Percentiles rank a stretch among this genome's conserved stretches.
These are phyloP conservation scores for Desmodesmus armatus DNA, from an alignment of 139 green algal genomes.

Conservation along the genomic window DNA sequence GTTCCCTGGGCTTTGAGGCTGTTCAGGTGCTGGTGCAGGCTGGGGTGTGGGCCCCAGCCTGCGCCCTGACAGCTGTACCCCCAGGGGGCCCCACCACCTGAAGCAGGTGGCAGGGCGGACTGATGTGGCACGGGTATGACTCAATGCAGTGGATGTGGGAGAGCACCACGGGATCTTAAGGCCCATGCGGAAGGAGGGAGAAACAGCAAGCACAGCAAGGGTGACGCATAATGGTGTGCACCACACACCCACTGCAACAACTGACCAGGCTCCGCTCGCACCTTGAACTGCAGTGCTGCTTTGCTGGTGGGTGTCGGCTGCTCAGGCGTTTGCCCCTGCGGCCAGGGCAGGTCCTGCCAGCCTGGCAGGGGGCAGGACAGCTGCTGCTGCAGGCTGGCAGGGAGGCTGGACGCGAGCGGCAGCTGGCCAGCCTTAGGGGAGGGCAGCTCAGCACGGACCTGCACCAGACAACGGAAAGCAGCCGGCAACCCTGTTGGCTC, in stretches of 20 bases:
- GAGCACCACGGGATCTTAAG: conserved; percentile 45
- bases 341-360: conserved; percentile 60
- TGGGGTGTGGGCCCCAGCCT: background rate
- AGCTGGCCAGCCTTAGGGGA: conserved; percentile 63
- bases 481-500: no score
- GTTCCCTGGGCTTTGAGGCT: conserved; percentile 20
- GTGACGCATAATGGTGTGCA: background rate
- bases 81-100: conserved; percentile 20
- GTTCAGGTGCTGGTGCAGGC: background rate
- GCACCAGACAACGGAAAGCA: no score
- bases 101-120: conserved; percentile 21
- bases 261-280: background rate
- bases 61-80: conserved; percentile 23
- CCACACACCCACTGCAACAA: background rate
- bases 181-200: background rate
- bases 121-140: conserved; percentile 42
- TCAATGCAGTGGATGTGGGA: conserved; percentile 25
- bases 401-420: conserved; percentile 60
- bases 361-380: conserved; percentile 26
- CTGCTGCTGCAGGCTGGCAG: conserved; percentile 18
- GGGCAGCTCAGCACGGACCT: conserved; percentile 65
- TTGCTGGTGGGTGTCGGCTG: conserved; percentile 48
- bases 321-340: conserved; percentile 2
- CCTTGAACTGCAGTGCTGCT: conserved; percentile 82
- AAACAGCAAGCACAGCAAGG: conserved; percentile 27